Conservation (phyloP, 768 basidiomycete genomes). For the Auricularia cornea region DNA sequence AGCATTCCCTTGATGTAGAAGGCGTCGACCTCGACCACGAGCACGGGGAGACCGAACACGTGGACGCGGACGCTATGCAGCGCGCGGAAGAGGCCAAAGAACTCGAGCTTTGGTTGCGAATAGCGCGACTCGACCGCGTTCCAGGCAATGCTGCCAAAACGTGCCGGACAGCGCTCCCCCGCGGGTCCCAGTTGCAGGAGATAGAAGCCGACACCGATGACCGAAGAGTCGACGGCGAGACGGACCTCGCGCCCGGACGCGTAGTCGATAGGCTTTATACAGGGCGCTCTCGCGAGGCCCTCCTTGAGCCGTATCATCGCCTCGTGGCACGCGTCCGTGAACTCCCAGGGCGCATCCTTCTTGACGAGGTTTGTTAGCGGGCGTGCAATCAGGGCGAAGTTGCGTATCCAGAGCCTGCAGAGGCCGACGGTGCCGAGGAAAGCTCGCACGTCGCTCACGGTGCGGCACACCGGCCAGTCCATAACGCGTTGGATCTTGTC, state of each 20-base stretch:
- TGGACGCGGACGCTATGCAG: neutral
- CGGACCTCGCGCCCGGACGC: slow-evolving; percentile 10
- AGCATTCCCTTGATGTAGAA: slow-evolving; percentile 7
- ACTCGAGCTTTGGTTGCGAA: slow-evolving; percentile 20
- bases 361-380: slow-evolving; percentile 12
- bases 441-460: slow-evolving; percentile 15
- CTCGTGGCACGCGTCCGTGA: slow-evolving; percentile 19
- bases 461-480: slow-evolving; percentile 14
- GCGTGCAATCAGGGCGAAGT: slow-evolving; percentile 14
- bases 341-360: slow-evolving; percentile 24
- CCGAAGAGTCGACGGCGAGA: slow-evolving; percentile 19
- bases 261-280: slow-evolving; percentile 28
- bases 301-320: slow-evolving; percentile 23
- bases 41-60: neutral
- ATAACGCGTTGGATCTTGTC: slow-evolving; percentile 16
- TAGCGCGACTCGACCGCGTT: slow-evolving; percentile 19
- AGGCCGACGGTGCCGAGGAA: slow-evolving; percentile 19
- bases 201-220: slow-evolving; percentile 16
- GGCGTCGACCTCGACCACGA: slow-evolving; percentile 6
- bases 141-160: slow-evolving; percentile 32
- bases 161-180: slow-evolving; percentile 15
- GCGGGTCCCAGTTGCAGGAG: slow-evolving; percentile 18
- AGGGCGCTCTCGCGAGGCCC: slow-evolving; percentile 16
- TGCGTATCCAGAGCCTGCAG: slow-evolving; percentile 13
- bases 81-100: slow-evolving; percentile 17